These are phyloP conservation scores for Diaporthe velutina DNA, from an alignment of 2,329 filamentous ascomycete species.

Conservation along the genomic window DNA sequence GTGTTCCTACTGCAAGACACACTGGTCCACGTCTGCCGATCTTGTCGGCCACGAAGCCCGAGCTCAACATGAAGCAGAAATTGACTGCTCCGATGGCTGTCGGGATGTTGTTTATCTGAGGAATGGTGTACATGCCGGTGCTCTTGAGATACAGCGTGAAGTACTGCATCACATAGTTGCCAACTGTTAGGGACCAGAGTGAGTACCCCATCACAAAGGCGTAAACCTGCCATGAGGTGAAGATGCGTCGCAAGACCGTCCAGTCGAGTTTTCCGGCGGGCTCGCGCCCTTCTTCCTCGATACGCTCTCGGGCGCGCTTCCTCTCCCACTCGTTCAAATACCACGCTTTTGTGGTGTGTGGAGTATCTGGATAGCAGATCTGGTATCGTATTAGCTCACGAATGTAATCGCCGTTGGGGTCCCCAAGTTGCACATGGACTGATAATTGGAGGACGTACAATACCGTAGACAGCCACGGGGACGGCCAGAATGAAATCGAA, in stretches of 20 bases:
- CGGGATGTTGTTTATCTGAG: conserved; percentile 60
- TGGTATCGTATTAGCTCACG: not conserved
- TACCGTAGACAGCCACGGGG: conserved; percentile 53
- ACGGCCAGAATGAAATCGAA: conserved; percentile 53
- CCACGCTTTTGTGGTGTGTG: conserved; percentile 56
- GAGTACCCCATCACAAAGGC: conserved; percentile 55
- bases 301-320: conserved; percentile 74
- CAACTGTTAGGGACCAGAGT: conserved; percentile 54
- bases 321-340: conserved; percentile 68
- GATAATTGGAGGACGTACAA: conserved; percentile 34
- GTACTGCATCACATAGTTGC: conserved; percentile 55
- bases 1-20: conserved; percentile 51
- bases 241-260: conserved; percentile 53
- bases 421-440: not conserved
- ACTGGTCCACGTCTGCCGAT: conserved; percentile 52
- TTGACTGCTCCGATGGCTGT: conserved; percentile 58
- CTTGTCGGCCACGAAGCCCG: conserved; percentile 48
- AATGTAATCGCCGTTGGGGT: not conserved
- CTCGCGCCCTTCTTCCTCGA: conserved; percentile 67
- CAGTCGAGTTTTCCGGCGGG: conserved; percentile 53
- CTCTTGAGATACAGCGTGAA: conserved; percentile 56
- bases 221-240: conserved; percentile 58
- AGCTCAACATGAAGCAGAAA: conserved; percentile 54
- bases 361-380: conserved; percentile 58
- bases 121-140: conserved; percentile 50